These are phyloP conservation scores for Reticulascus tulasneorum DNA, from an alignment of 2,329 filamentous ascomycete genomes.

Conservation along the genomic window DNA sequence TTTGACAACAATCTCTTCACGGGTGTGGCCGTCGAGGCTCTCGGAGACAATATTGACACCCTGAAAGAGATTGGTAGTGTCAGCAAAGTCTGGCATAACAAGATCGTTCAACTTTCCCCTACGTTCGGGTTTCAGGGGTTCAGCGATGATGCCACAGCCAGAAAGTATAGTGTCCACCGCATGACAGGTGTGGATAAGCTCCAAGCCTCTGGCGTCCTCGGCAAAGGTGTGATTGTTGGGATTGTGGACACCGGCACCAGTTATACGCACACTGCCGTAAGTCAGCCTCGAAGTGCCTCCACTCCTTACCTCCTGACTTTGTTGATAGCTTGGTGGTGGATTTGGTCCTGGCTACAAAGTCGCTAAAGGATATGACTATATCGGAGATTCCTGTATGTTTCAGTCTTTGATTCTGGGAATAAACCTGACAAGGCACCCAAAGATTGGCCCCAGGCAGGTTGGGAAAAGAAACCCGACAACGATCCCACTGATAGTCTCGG, in stretches of 20 bases:
- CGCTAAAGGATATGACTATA: conserved; percentile 36
- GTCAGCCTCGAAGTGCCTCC: neutral
- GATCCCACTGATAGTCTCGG: conserved; percentile 22
- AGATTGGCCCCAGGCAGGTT: conserved; percentile 17
- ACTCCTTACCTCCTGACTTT: neutral
- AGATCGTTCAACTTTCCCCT: neutral
- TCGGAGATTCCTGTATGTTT: conserved; percentile 29
- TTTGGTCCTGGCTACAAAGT: conserved; percentile 42
- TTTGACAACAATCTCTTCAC: conserved; percentile 24
- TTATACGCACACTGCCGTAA: conserved; percentile 22
- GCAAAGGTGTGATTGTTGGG: conserved; percentile 11
- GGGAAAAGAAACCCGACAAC: conserved; percentile 25
- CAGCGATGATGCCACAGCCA: conserved; percentile 1
- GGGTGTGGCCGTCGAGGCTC: conserved; percentile 27
- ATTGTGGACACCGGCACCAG: conserved; percentile 10
- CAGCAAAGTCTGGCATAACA: conserved; percentile 28
- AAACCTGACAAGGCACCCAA: conserved; percentile 10
- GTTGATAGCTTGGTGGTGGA: conserved; percentile 36
- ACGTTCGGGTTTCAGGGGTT: neutral
- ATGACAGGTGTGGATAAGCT: conserved; percentile 9
- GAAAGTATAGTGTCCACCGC: conserved; percentile 10
- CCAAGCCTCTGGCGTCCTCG: conserved; percentile 5
- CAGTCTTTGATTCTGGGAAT: neutral
- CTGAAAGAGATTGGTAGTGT: conserved; percentile 27
- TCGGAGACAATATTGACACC: conserved; percentile 26